A percentile compares a stretch with the other conserved stretches of the same genome.
Evolutionary conservation across 2,329 filamentous ascomycete species (phyloP).

Genomic region (Penicillium sp.): DNA sequence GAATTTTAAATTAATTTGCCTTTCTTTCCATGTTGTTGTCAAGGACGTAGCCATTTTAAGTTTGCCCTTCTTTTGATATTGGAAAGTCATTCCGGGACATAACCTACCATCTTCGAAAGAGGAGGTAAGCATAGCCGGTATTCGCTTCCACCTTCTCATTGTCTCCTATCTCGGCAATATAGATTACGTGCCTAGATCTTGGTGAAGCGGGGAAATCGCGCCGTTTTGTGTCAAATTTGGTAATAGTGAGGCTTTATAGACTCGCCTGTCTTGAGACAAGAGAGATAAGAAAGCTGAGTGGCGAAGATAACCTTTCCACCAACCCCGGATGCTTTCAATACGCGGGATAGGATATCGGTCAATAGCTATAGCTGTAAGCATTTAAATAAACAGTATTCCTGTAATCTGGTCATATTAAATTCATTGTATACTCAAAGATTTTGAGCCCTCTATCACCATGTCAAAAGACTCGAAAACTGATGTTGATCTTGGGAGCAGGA

Average conservation of each 20-base stretch:
- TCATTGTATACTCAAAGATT: not conserved
- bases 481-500: not conserved
- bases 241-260: not conserved
- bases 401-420: not conserved
- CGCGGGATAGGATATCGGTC: not conserved
- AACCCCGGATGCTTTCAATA: not conserved
- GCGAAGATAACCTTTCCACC: not conserved
- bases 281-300: not conserved
- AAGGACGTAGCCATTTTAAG: not conserved
- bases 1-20: not conserved
- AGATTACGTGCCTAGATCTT: not conserved
- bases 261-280: not conserved
- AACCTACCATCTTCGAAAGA: no score
- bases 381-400: not conserved
- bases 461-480: not conserved
- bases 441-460: not conserved
- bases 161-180: not conserved
- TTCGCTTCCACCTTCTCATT: no score
- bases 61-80: not conserved
- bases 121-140: no score
- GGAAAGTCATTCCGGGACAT: not conserved
- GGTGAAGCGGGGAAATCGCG: not conserved
- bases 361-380: not conserved
- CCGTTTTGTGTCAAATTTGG: not conserved
- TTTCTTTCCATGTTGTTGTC: not conserved